Conservation (phyloP, 257 asterid species). For the Petunia secreta region DNA sequence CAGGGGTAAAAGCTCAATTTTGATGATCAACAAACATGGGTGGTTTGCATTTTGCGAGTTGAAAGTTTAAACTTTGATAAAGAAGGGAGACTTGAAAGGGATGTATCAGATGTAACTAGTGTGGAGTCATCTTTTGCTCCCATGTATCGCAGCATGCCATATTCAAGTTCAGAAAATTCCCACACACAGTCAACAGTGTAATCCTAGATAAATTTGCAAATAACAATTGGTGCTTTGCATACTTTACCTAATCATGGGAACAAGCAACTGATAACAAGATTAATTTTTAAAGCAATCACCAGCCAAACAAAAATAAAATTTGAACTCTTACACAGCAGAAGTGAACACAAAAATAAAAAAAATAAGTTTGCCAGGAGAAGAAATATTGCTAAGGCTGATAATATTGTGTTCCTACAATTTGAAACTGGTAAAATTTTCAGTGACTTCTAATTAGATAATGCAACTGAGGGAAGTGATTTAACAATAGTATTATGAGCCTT, state of each 20-base stretch:
- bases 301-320: too few species aligned
- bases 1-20: not conserved
- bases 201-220: too few species aligned
- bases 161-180: conserved; percentile 98
- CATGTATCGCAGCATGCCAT: conserved; percentile 97
- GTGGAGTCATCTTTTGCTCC: conserved; percentile 89
- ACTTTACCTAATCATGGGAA: too few species aligned
- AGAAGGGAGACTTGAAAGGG: not conserved
- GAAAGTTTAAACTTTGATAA: not conserved
- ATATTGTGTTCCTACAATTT: too few species aligned
- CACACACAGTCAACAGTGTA: conserved; percentile 11
- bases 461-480: not conserved
- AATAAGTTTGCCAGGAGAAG: too few species aligned
- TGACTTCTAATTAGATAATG: not conserved
- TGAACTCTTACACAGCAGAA: too few species aligned
- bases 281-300: too few species aligned
- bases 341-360: too few species aligned
- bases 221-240: too few species aligned
- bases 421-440: too few species aligned
- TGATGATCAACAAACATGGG: not conserved
- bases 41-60: not conserved
- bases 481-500: not conserved
- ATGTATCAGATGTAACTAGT: conserved; percentile 71
- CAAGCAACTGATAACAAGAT: too few species aligned
- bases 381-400: too few species aligned